phyloP scores from a whole-genome alignment of 768 basidiomycete genomes.

The Kwoniella pini region DNA sequence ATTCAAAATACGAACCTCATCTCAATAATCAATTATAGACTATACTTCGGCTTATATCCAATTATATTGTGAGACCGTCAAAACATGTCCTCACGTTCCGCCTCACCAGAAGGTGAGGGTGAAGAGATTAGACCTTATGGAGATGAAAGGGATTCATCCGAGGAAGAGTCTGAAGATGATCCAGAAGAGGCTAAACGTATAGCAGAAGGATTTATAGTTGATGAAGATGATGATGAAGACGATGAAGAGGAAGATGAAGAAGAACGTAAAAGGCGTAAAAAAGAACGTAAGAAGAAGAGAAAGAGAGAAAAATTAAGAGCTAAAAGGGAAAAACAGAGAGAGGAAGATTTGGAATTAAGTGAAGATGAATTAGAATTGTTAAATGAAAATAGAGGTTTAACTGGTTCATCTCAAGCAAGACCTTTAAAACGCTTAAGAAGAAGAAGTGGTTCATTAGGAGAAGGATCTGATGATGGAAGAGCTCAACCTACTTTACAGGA shows the following conservation, averaged over 20 bases:
- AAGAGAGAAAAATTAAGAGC: constrained; percentile 57
- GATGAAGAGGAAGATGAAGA: constrained; percentile 65
- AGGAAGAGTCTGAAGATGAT: constrained; percentile 71
- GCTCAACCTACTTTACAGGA: constrained; percentile 60
- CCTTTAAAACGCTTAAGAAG: constrained; percentile 75
- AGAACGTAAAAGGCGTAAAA: constrained; percentile 57
- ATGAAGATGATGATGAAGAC: constrained; percentile 83
- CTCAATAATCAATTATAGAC: too few species aligned
- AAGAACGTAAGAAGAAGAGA: constrained; percentile 63
- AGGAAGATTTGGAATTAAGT: constrained; percentile 62
- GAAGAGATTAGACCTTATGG: constrained; percentile 52
- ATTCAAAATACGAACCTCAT: too few species aligned
- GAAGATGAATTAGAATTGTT: constrained; percentile 83
- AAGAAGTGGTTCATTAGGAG: constrained; percentile 67
- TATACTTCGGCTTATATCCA: too few species aligned
- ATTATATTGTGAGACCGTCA: neutral
- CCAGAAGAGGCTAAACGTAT: constrained; percentile 80
- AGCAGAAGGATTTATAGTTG: constrained; percentile 87
- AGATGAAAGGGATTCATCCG: constrained; percentile 52
- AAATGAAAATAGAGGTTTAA: constrained; percentile 79
- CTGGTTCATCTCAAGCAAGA: constrained; percentile 60
- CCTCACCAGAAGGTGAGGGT: constrained; percentile 49
- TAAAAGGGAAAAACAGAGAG: constrained; percentile 64
- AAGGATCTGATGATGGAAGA: constrained; percentile 61
- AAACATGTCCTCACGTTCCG: constrained; percentile 44